Conservation (phyloP, 352 stramenopile genomes). For the Pythium rhizo-oryzae region DNA sequence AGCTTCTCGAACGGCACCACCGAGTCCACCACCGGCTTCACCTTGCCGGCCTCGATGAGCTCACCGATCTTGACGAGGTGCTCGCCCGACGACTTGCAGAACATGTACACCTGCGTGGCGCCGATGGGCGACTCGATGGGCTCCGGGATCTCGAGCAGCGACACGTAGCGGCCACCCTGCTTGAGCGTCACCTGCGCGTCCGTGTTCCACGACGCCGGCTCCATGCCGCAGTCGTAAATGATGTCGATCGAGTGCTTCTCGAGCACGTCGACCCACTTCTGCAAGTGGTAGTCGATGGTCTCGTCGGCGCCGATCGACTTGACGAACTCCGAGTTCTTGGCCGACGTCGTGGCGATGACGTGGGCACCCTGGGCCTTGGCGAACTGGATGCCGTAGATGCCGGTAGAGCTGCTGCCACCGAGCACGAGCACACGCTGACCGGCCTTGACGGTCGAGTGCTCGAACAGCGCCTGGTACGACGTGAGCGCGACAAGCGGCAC, state of each 20-base stretch:
- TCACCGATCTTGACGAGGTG: conserved; percentile 43
- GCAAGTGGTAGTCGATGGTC: conserved; percentile 45
- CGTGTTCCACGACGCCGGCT: conserved; percentile 39
- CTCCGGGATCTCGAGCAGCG: conserved; percentile 33
- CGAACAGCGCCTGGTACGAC: conserved; percentile 41
- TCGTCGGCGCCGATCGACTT: conserved; percentile 43
- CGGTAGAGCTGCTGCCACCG: conserved; percentile 42
- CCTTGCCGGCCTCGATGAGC: conserved; percentile 44
- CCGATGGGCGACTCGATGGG: conserved; percentile 35
- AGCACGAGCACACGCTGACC: conserved; percentile 36
- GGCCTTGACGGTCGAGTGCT: conserved; percentile 21
- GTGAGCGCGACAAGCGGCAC: conserved; percentile 36
- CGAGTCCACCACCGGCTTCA: conserved; percentile 43
- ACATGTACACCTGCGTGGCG: conserved; percentile 21
- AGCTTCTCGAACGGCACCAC: conserved; percentile 54
- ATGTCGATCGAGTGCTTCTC: conserved; percentile 30
- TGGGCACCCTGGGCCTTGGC: conserved; percentile 20
- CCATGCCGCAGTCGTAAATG: conserved; percentile 34
- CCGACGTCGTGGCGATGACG: conserved; percentile 38
- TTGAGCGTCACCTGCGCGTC: conserved; percentile 39
- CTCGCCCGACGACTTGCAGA: conserved; percentile 26
- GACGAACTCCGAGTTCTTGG: conserved; percentile 41
- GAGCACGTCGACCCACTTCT: conserved; percentile 43
- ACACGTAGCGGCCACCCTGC: conserved; percentile 45
- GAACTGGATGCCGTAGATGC: conserved; percentile 35